phyloP scores from a whole-genome alignment of 139 green algal genomes.

The Raphidocelis subcapitata region DNA sequence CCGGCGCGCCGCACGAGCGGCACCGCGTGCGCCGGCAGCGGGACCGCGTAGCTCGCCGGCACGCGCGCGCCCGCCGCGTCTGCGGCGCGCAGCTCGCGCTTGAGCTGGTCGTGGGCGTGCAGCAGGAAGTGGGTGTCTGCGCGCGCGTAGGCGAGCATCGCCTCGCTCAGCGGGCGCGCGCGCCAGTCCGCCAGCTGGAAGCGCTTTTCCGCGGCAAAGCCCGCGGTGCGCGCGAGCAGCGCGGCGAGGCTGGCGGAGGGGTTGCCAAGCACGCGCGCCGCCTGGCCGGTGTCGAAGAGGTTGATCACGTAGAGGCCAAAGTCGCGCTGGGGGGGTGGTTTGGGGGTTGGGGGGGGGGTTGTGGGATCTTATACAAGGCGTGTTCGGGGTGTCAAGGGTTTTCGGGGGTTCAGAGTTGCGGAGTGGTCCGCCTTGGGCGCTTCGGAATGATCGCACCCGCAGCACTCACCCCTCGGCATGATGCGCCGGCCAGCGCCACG shows the following conservation, averaged over 20 bases:
- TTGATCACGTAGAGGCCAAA: conserved; percentile 93
- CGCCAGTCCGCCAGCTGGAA: conserved; percentile 97
- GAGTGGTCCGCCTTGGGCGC: too few species aligned
- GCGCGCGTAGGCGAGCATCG: conserved; percentile 88
- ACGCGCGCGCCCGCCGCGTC: neutral
- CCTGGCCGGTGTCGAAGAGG: conserved; percentile 95
- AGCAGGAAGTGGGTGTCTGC: conserved; percentile 93
- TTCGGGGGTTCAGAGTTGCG: too few species aligned
- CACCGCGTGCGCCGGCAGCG: conserved; percentile 1
- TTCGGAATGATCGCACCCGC: too few species aligned
- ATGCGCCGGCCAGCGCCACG: too few species aligned
- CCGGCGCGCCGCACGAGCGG: neutral
- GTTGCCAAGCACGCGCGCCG: conserved; percentile 62
- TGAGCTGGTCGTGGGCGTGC: conserved; percentile 83
- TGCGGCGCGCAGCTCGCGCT: conserved; percentile 34
- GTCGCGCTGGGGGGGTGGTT: conserved; percentile 72
- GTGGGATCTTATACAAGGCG: too few species aligned
- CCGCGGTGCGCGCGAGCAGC: conserved; percentile 66
- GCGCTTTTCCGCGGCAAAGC: conserved; percentile 21
- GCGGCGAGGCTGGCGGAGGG: conserved; percentile 62
- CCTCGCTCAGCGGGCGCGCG: conserved; percentile 68
- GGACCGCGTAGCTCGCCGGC: conserved; percentile 7
- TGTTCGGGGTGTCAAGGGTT: too few species aligned
- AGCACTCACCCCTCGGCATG: too few species aligned
- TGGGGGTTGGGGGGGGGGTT: too few species aligned